Evolutionary conservation across 225 moss, liverwort and hornwort genomes (phyloP), one percentile per base, ranked within the genome.

Genomic region (Marchantia paleacea): DNA sequence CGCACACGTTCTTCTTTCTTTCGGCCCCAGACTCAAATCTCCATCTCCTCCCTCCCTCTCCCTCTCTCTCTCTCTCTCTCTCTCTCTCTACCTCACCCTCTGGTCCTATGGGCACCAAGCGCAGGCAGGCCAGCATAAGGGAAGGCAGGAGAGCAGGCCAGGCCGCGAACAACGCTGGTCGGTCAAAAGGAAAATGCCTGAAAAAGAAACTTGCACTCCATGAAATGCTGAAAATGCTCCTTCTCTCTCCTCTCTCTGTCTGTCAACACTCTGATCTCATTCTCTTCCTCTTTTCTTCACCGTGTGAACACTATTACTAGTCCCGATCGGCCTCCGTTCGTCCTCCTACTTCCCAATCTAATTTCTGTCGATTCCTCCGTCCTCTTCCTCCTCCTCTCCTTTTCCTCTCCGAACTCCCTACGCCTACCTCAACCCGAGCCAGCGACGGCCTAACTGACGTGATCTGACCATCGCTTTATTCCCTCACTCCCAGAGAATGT

Each of bases 151-250:
- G 55, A 74, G 26, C 54, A 74, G 54, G 55, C 55, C 74, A 26
- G 29, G 54, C 54, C 54, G 74, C 54, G 3, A 55, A 24, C 25
- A 54, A 22, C 26, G 53, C 54, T 12, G 16, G 54, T 74, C 55
- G 29, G 74, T 74, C 74, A 74, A 52, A 18, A n/a, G 74, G 28
- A 55, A 55, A 74, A 52, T 55, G 74, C 74, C 74, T 54, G 54
- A 14, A 74, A 26, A 13, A 54, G 55, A 74, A 53, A 74, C 55
- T 54, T 14, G 26, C 53, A 55, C 53, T 55, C 9, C 28, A 9
- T 55, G 54, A 28, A n/a, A 54, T 52, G 54, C 54, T 54, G 54
- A 50, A 25, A 52, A 52, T 73, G 52, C 54, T 74, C 54, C 8
- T 24, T 70, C 69, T 26, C 65, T 65, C 65, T 24, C 18, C 20